These are phyloP conservation scores for Cordyceps militaris DNA, from an alignment of 2,329 filamentous ascomycete genomes.

Conservation along the genomic window DNA sequence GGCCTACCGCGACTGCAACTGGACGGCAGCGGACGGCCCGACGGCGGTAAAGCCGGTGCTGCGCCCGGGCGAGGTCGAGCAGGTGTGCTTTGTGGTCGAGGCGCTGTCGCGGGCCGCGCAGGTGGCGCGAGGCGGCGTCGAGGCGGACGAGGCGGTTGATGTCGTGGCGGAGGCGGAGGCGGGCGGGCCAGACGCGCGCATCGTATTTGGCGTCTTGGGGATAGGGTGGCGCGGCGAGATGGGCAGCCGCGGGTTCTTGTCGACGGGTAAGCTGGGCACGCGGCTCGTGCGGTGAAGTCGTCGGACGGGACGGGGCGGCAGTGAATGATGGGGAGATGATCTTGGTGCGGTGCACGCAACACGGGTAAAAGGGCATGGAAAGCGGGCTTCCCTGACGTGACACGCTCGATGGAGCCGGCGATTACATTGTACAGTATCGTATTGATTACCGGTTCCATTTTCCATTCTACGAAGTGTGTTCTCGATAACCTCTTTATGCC, in stretches of 20 bases:
- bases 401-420: background rate
- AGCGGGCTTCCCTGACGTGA: background rate
- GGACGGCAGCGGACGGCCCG: slow-evolving; percentile 35
- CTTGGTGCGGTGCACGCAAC: background rate
- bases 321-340: background rate
- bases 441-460: too few species aligned
- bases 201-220: slow-evolving; percentile 71
- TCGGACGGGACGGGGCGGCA: too few species aligned
- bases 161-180: slow-evolving; percentile 30
- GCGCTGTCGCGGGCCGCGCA: slow-evolving; percentile 13
- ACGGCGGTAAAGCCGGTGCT: slow-evolving; percentile 41
- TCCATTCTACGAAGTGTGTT: too few species aligned
- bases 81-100: slow-evolving; percentile 57
- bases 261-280: slow-evolving; percentile 71
- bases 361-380: background rate
- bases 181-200: slow-evolving; percentile 40
- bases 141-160: slow-evolving; percentile 22
- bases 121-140: background rate
- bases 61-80: slow-evolving; percentile 56
- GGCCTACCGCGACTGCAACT: slow-evolving; percentile 49
- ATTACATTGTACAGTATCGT: background rate
- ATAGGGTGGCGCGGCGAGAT: slow-evolving; percentile 86
- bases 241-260: slow-evolving; percentile 81
- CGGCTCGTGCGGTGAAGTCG: slow-evolving; percentile 31
- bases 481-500: too few species aligned